A percentile compares a stretch with the other conserved stretches of the same genome.
These are phyloP conservation scores for Alternaria panax DNA, from an alignment of 2,329 filamentous ascomycete species.

Conservation along the genomic window DNA sequence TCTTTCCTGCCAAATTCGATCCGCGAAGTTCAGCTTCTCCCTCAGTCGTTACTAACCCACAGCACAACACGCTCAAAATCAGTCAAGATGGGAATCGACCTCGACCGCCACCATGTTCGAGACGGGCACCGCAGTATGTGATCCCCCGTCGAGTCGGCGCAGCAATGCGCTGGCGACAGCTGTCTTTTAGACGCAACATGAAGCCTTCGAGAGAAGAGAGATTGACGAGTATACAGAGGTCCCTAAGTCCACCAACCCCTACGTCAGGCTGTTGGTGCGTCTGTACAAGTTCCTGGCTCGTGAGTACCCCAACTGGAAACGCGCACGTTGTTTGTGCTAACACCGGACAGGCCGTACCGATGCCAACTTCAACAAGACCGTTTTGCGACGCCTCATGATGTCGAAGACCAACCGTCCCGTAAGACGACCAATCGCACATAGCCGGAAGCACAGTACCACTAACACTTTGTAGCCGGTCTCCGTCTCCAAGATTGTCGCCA, in stretches of 20 bases:
- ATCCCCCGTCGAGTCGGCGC: slow-evolving; percentile 51
- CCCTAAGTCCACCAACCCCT: slow-evolving; percentile 94
- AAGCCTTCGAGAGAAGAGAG: slow-evolving; percentile 39
- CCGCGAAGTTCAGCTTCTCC: slow-evolving; percentile 20
- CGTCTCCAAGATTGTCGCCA: slow-evolving; percentile 83
- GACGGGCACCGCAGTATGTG: slow-evolving; percentile 71
- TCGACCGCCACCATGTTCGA: slow-evolving; percentile 69
- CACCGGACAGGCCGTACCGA: slow-evolving; percentile 81
- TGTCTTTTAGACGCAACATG: slow-evolving; percentile 51
- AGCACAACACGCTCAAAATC: slow-evolving; percentile 45
- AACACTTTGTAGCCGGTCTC: slow-evolving; percentile 68
- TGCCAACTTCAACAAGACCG: slow-evolving; percentile 97
- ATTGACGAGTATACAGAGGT: slow-evolving; percentile 51
- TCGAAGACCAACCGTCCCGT: slow-evolving; percentile 89
- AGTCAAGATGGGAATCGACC: slow-evolving; percentile 52
- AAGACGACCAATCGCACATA: slow-evolving; percentile 25
- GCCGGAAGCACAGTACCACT: slow-evolving; percentile 15
- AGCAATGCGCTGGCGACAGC: slow-evolving; percentile 49
- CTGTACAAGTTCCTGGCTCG: slow-evolving; percentile 96
- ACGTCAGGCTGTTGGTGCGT: slow-evolving; percentile 97
- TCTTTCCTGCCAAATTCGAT: slow-evolving; percentile 25
- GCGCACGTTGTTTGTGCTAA: slow-evolving; percentile 33
- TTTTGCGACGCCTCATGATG: slow-evolving; percentile 97
- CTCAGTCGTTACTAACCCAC: slow-evolving; percentile 39
- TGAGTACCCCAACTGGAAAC: slow-evolving; percentile 61